Base-by-base conservation (phyloP, 225 moss, liverwort and hornwort genomes). In the Thuidium tamariscinum region DNA sequence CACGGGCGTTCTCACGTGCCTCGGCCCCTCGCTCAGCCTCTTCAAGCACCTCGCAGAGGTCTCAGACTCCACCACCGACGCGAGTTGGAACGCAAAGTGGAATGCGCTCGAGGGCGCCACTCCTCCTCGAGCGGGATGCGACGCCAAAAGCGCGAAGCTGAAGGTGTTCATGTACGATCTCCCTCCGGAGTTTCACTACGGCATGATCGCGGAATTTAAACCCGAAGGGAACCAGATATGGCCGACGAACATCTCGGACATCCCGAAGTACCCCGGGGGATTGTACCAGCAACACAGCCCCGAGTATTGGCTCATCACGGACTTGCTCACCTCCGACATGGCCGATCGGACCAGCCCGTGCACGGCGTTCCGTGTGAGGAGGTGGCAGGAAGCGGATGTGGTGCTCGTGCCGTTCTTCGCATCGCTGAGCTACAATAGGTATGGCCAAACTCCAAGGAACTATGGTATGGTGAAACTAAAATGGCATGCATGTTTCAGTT, bases 251-350 rank as follows among this genome's bases (percentile, higher is more conserved):
- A 77, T 86, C 76, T 89, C 88, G 48, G 76, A 87, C 37, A 86
- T 95, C 4, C 96, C 96, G 5, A 80, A 68, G 36, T 96, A 96
- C 22, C 96, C 95, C 9, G 96, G 96, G 11, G 95, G 95, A 6
- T 84, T 96, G 86, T 92, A 95, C 79, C 94, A 95, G 82, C 96
- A 96, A 74, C 96, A 96, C 84, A 96, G 96, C 87, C 92, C 93
- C 7, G 96, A 96, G 89, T 95, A 91, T 44, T 96, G 96, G 96
- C 85, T 96, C 72, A 87, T 93, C 54, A 89, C 94, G 9, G 96
- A 96, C 74, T 20, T 95, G 73, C 83, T 96, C 72, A 94, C 94
- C 32, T 96, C 96, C 59, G 89, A 89, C 67, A 77, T 90, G 84
- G 83, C 92, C 18, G 94, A 90, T 60, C 84, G 96, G 6, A 44